phyloP scores from a whole-genome alignment of 345 rosid genomes.

The Erysimum cheiranthoides region DNA sequence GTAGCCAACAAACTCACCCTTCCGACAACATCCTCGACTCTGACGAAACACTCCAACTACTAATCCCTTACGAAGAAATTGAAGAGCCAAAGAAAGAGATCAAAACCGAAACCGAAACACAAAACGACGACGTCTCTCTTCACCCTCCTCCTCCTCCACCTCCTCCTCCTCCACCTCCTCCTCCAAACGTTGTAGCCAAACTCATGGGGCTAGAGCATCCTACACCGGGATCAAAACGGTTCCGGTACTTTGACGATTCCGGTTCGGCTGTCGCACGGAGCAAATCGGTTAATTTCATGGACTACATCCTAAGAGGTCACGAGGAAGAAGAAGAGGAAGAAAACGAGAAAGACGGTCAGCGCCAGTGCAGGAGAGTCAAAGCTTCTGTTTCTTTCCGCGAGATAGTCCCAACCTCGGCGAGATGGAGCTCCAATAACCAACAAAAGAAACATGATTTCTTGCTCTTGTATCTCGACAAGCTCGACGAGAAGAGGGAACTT shows the following conservation, averaged over 20 bases:
- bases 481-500: slow-evolving; percentile 44
- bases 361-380: slow-evolving; percentile 57
- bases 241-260: slow-evolving; percentile 45
- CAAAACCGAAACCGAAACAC: slow-evolving; percentile 26
- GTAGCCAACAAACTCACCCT: slow-evolving; percentile 77
- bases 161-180: slow-evolving; percentile 47
- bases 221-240: slow-evolving; percentile 54
- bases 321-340: slow-evolving; percentile 45
- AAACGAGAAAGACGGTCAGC: slow-evolving; percentile 48
- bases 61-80: slow-evolving; percentile 36
- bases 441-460: slow-evolving; percentile 54
- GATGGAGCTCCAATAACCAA: slow-evolving; percentile 31
- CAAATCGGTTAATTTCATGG: slow-evolving; percentile 90
- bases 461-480: slow-evolving; percentile 55
- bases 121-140: slow-evolving; percentile 39
- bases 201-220: slow-evolving; percentile 82
- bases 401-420: slow-evolving; percentile 47
- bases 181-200: slow-evolving; percentile 79
- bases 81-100: slow-evolving; percentile 39
- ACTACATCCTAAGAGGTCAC: slow-evolving; percentile 61
- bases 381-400: slow-evolving; percentile 87
- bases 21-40: slow-evolving; percentile 50
- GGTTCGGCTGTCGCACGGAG: slow-evolving; percentile 65
- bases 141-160: slow-evolving; percentile 28
- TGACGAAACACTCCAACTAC: slow-evolving; percentile 37